A percentile compares a stretch with the other conserved stretches of the same genome.
Evolutionary conservation across 768 basidiomycete species (phyloP).

Genomic region (Rhodotorula toruloides): DNA sequence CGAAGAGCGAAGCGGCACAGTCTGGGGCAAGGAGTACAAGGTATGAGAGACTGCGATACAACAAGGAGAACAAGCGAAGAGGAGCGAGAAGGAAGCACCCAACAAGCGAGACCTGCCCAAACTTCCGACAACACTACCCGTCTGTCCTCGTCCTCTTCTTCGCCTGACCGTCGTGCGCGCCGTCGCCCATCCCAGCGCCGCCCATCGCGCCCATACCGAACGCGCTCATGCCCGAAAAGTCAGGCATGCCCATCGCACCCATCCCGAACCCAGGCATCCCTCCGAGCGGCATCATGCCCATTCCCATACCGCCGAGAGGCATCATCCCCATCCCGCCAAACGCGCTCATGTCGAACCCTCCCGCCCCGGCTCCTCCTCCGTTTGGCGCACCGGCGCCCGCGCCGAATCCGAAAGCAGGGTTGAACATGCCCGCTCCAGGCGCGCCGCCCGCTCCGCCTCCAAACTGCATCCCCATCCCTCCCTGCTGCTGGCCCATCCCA

Average conservation of each 20-base stretch:
- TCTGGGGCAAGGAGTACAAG: too few species aligned
- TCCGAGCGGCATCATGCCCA: constrained; percentile 38
- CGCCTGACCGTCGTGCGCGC: background rate
- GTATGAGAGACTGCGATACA: background rate
- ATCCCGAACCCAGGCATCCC: constrained; percentile 12
- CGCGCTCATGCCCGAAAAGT: constrained; percentile 42
- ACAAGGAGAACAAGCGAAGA: background rate
- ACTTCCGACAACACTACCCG: too few species aligned
- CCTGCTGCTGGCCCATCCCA: background rate
- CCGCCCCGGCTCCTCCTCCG: constrained; percentile 25
- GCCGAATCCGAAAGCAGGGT: constrained; percentile 20
- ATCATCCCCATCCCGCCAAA: constrained; percentile 50
- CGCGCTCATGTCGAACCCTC: constrained; percentile 12
- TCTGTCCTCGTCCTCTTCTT: constrained; percentile 11
- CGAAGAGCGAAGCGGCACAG: background rate
- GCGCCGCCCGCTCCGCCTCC: background rate
- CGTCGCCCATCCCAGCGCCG: constrained; percentile 28
- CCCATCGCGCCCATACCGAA: constrained; percentile 20
- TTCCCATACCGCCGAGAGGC: constrained; percentile 43
- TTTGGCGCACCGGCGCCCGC: constrained; percentile 18
- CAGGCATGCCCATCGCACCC: constrained; percentile 24
- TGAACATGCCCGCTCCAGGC: background rate
- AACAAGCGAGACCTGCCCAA: too few species aligned
- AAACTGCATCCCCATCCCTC: background rate
- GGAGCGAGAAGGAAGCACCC: too few species aligned